These are phyloP conservation scores for Xerocomus nothofagi DNA, from an alignment of 1,284 basidiomycete species.

Conservation along the genomic window DNA sequence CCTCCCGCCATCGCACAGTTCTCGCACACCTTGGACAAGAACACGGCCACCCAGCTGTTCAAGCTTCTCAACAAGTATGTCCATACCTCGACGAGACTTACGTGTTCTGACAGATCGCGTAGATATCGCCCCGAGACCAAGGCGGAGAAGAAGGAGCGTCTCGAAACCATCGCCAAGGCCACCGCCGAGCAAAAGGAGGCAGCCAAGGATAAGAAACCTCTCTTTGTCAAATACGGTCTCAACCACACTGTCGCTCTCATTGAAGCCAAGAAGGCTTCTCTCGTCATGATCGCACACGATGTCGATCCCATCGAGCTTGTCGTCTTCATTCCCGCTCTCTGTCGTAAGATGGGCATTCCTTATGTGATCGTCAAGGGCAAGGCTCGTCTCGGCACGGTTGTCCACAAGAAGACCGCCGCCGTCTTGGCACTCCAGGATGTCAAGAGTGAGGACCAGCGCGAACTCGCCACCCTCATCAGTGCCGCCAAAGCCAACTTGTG, in stretches of 20 bases:
- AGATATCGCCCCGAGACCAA: slow-evolving; percentile 87
- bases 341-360: slow-evolving; percentile 98
- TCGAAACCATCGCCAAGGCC: slow-evolving; percentile 73
- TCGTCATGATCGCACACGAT: slow-evolving; percentile 97
- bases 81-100: not conserved
- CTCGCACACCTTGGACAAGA: slow-evolving; percentile 98
- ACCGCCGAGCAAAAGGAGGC: slow-evolving; percentile 79
- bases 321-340: slow-evolving; percentile 96
- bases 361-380: slow-evolving; percentile 99
- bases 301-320: slow-evolving; percentile 99
- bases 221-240: slow-evolving; percentile 95
- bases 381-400: slow-evolving; percentile 94
- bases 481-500: slow-evolving; percentile 98
- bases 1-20: slow-evolving; percentile 99
- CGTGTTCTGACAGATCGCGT: not conserved
- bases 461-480: slow-evolving; percentile 89
- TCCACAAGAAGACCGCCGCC: slow-evolving; percentile 97
- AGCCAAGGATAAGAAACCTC: slow-evolving; percentile 87
- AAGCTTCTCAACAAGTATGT: slow-evolving; percentile 93
- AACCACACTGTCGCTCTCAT: slow-evolving; percentile 96
- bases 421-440: slow-evolving; percentile 92
- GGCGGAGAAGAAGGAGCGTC: slow-evolving; percentile 97
- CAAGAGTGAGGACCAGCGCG: slow-evolving; percentile 90
- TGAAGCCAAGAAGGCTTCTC: slow-evolving; percentile 96
- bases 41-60: slow-evolving; percentile 98